These are phyloP conservation scores for Lathyrus aphaca DNA, from an alignment of 306 rosid species.

Conservation along the genomic window DNA sequence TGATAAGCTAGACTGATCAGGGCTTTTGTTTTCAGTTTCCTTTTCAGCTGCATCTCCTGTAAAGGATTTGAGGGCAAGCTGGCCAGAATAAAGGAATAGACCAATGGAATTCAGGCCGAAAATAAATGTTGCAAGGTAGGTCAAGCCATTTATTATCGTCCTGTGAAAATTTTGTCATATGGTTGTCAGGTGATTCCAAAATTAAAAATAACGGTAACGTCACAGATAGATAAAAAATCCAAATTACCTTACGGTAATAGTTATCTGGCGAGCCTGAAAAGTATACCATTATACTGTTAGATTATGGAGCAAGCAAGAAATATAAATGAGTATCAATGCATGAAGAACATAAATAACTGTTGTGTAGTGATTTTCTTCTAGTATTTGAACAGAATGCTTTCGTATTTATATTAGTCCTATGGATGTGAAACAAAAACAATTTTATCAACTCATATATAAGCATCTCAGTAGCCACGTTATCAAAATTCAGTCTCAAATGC, in stretches of 20 bases:
- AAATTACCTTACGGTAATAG: conserved; percentile 81
- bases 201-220: neutral
- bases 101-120: conserved; percentile 82
- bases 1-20: conserved; percentile 49
- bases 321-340: conserved; percentile 8
- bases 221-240: conserved; percentile 18
- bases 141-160: conserved; percentile 83
- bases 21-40: conserved; percentile 49
- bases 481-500: too few relatives aligned
- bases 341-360: conserved; percentile 30
- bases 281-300: conserved; percentile 33
- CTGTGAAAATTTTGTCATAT: conserved; percentile 49
- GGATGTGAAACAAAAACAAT: too few relatives aligned
- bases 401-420: too few relatives aligned
- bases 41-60: conserved; percentile 51
- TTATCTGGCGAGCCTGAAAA: conserved; percentile 89
- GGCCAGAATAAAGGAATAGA: conserved; percentile 80
- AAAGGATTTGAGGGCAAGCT: conserved; percentile 71
- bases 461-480: too few relatives aligned
- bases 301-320: conserved; percentile 21
- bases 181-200: conserved; percentile 34
- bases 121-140: conserved; percentile 93
- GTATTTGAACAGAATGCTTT: conserved; percentile 12
- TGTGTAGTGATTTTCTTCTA: conserved; percentile 6
- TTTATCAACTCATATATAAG: too few relatives aligned